phyloP scores from a whole-genome alignment of 306 rosid species.

The Ceratonia siliqua region DNA sequence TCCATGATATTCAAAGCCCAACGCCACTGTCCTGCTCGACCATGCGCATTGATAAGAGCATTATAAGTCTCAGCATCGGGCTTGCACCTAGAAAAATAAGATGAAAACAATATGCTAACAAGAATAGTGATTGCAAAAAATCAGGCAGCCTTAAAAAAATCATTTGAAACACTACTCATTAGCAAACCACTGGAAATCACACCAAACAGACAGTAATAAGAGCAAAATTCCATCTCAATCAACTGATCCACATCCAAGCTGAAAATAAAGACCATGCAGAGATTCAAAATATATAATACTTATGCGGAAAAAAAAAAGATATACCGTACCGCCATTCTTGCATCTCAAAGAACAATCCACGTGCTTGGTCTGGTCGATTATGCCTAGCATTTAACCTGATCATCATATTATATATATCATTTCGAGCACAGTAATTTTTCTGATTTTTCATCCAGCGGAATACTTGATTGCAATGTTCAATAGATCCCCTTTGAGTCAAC shows the following conservation, averaged over 20 bases:
- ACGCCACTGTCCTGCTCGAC: conserved; percentile 93
- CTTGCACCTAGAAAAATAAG: conserved; percentile 68
- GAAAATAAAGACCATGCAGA: not conserved
- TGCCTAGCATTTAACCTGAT: conserved; percentile 86
- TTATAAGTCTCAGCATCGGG: conserved; percentile 90
- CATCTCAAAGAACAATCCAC: conserved; percentile 97
- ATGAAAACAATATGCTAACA: not conserved
- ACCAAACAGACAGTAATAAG: not conserved
- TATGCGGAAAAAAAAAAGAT: not conserved
- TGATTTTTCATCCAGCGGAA: conserved; percentile 87
- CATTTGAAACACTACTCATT: not conserved
- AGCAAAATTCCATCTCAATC: not conserved
- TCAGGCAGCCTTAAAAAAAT: conserved; percentile 6
- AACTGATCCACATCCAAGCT: not conserved
- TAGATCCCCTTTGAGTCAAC: conserved; percentile 69
- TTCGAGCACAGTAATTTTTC: conserved; percentile 79
- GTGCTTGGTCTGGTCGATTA: conserved; percentile 77
- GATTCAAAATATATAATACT: not conserved
- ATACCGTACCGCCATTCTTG: conserved; percentile 74
- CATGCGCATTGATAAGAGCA: conserved; percentile 89
- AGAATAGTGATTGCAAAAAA: not conserved
- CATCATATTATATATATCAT: conserved; percentile 86
- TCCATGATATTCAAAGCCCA: conserved; percentile 98
- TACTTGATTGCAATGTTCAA: conserved; percentile 69
- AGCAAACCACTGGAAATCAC: not conserved